A percentile compares a stretch with the other conserved stretches of the same genome.
Conservation (phyloP, 345 rosid genomes). For the Eucalyptus sp. region DNA sequence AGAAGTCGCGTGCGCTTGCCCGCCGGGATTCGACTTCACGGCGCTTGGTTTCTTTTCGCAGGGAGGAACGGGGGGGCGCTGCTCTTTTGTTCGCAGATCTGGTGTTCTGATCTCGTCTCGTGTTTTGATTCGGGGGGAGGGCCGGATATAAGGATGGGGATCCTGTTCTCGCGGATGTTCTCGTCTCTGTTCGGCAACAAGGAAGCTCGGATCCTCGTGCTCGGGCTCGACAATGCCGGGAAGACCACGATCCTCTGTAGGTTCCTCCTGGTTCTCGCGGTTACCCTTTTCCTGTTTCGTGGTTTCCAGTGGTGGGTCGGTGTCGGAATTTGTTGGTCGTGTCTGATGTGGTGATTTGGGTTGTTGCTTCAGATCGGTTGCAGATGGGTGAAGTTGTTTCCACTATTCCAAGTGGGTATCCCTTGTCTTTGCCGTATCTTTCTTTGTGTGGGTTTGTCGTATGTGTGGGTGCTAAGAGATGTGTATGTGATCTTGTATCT, state of each 20-base stretch:
- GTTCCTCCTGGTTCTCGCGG: neutral
- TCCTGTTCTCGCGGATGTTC: slow-evolving; percentile 64
- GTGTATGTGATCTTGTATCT: neutral
- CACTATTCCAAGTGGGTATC: slow-evolving; percentile 79
- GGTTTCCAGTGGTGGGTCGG: neutral
- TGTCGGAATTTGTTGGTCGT: neutral
- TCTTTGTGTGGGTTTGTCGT: neutral
- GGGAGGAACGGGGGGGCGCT: neutral
- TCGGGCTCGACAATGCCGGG: slow-evolving; percentile 91
- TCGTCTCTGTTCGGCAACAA: slow-evolving; percentile 61
- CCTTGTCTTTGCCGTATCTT: neutral
- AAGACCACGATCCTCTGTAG: slow-evolving; percentile 83
- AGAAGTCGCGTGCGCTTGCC: neutral
- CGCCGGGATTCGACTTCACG: neutral
- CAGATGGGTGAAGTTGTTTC: slow-evolving; percentile 99
- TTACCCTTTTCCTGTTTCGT: neutral
- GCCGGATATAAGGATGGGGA: slow-evolving; percentile 41
- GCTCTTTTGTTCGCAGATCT: neutral
- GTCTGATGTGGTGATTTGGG: neutral
- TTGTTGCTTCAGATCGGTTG: slow-evolving; percentile 60
- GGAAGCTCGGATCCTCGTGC: slow-evolving; percentile 88
- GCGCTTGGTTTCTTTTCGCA: neutral
- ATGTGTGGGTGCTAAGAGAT: neutral
- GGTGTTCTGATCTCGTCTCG: neutral
- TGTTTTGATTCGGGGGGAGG: neutral